Evolutionary conservation across 1,284 basidiomycete genomes (phyloP).

Genomic region (Sporisorium exsertum): DNA sequence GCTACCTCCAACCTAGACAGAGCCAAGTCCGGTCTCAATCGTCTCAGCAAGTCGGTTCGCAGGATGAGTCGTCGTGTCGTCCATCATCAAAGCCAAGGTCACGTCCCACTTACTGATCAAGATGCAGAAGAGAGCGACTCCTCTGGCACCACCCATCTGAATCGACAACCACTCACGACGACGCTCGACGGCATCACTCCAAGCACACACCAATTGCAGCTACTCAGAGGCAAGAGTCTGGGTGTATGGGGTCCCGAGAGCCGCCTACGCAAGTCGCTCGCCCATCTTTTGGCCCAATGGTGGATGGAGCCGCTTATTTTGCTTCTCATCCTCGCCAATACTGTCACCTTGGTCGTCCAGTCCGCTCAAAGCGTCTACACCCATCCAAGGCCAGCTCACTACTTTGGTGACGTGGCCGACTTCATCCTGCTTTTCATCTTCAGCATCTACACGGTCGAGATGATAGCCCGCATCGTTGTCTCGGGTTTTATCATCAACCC

Average conservation of each 20-base stretch:
- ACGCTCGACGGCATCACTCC: constrained; percentile 7
- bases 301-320: constrained; percentile 90
- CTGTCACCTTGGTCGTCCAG: constrained; percentile 85
- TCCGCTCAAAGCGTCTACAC: constrained; percentile 74
- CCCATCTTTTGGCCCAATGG: constrained; percentile 70
- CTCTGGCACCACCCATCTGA: constrained; percentile 14
- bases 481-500: constrained; percentile 92
- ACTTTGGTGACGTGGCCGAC: constrained; percentile 90
- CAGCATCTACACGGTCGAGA: constrained; percentile 88
- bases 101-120: constrained; percentile 47
- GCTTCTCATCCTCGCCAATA: constrained; percentile 84
- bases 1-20: constrained; percentile 23
- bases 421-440: constrained; percentile 85
- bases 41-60: constrained; percentile 71
- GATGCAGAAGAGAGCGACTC: constrained; percentile 50
- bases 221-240: constrained; percentile 81
- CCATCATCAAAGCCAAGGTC: constrained; percentile 72
- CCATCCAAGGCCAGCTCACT: constrained; percentile 74
- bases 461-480: constrained; percentile 87
- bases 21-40: constrained; percentile 48
- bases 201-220: constrained; percentile 30
- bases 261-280: constrained; percentile 44
- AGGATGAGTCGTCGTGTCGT: constrained; percentile 84
- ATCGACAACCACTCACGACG: neutral
- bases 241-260: constrained; percentile 78